Evolutionary conservation across 169 alveolate genomes (phyloP).

Genomic region (Plasmodium vivax): DNA sequence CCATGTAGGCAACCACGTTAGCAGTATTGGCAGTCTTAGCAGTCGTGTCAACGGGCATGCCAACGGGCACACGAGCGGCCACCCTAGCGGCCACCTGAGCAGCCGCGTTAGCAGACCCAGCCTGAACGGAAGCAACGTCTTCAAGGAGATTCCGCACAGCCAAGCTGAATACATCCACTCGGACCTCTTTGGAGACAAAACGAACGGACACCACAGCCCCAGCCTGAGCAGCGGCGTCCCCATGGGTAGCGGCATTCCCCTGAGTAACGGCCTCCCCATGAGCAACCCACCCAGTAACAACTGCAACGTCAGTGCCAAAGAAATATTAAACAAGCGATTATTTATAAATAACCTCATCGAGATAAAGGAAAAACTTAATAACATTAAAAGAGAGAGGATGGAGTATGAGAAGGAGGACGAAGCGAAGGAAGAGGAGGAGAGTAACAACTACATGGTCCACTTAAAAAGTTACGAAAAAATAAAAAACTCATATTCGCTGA

Average conservation of each 20-base stretch:
- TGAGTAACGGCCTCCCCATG: neutral
- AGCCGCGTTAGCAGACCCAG: neutral
- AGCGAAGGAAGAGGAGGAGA: conserved; percentile 1
- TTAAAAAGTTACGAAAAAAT: conserved; percentile 13
- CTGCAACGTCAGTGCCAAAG: neutral
- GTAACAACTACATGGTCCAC: neutral
- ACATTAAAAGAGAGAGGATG: conserved; percentile 50
- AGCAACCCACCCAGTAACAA: neutral
- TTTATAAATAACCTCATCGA: neutral
- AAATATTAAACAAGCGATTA: neutral
- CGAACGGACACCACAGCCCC: neutral
- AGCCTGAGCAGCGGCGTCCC: too few relatives aligned
- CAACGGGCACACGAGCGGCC: neutral
- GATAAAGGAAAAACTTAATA: conserved; percentile 18
- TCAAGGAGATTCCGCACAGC: neutral
- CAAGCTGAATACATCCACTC: neutral
- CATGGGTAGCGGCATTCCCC: too few relatives aligned
- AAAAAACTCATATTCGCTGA: conserved; percentile 2
- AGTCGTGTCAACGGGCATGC: too few relatives aligned
- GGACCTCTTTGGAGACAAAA: neutral
- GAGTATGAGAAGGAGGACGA: conserved; percentile 42
- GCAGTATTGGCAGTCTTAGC: too few relatives aligned
- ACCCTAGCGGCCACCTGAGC: neutral
- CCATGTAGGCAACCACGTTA: too few relatives aligned
- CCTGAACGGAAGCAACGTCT: neutral